Evolutionary conservation across 768 basidiomycete genomes (phyloP).

Genomic region (Aureoboletus auriporus): DNA sequence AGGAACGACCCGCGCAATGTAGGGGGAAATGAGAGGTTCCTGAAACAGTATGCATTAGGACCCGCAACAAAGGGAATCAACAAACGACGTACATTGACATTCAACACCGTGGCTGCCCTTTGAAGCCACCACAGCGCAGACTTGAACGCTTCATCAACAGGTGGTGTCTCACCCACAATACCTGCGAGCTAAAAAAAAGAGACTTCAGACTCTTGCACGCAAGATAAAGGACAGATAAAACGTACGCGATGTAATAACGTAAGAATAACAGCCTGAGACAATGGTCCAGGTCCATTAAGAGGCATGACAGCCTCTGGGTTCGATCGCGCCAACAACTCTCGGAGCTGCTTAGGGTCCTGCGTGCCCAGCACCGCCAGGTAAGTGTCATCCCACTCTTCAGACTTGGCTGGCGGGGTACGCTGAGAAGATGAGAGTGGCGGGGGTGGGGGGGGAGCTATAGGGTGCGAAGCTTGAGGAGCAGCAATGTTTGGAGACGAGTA

Average conservation of each 20-base stretch:
- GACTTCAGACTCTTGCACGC: neutral
- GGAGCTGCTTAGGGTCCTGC: slow-evolving; percentile 70
- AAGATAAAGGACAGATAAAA: slow-evolving; percentile 10
- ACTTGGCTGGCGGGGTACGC: slow-evolving; percentile 50
- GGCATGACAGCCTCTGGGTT: slow-evolving; percentile 83
- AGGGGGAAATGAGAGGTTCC: slow-evolving; percentile 81
- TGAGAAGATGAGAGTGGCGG: slow-evolving; percentile 37
- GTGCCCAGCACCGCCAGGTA: slow-evolving; percentile 74
- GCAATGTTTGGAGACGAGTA: slow-evolving; percentile 58
- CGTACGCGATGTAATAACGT: slow-evolving; percentile 80
- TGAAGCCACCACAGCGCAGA: slow-evolving; percentile 85
- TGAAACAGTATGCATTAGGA: slow-evolving; percentile 19
- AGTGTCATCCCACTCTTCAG: slow-evolving; percentile 82
- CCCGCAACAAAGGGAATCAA: neutral
- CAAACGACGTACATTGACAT: slow-evolving; percentile 55
- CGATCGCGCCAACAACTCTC: slow-evolving; percentile 67
- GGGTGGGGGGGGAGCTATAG: slow-evolving; percentile 61
- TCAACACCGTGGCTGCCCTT: slow-evolving; percentile 64
- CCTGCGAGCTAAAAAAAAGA: slow-evolving; percentile 57
- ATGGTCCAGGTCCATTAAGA: slow-evolving; percentile 58
- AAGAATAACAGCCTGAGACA: slow-evolving; percentile 82
- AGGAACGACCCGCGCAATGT: slow-evolving; percentile 76
- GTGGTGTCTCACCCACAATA: slow-evolving; percentile 70
- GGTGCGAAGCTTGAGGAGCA: slow-evolving; percentile 80
- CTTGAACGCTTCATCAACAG: slow-evolving; percentile 79